phyloP scores from a whole-genome alignment of 495 filamentous ascomycete genomes.

The Hypoxylon lienhwacheense region DNA sequence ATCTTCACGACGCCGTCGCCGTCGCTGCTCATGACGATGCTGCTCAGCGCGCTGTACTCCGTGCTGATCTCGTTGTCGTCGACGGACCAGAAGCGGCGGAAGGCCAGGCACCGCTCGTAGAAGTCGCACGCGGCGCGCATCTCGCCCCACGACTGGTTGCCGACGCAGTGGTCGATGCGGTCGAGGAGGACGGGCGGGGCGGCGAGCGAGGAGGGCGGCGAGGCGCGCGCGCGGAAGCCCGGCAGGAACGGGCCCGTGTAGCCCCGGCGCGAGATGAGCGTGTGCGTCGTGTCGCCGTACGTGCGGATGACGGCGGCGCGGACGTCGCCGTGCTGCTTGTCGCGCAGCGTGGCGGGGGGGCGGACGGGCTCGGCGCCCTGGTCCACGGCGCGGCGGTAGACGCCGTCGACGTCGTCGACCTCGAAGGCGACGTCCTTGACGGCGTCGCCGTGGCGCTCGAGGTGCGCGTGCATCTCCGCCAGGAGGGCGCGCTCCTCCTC shows the following conservation, averaged over 20 bases:
- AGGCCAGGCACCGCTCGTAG: conserved; percentile 85
- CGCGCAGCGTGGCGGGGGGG: conserved; percentile 52
- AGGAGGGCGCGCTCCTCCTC: conserved; percentile 59
- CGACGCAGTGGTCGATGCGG: conserved; percentile 89
- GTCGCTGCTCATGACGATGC: conserved; percentile 84
- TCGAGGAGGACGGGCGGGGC: conserved; percentile 66
- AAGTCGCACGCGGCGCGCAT: conserved; percentile 85
- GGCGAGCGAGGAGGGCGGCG: conserved; percentile 31
- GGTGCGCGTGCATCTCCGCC: conserved; percentile 70
- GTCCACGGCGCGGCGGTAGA: conserved; percentile 67
- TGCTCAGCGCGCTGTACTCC: conserved; percentile 81
- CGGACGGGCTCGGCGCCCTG: conserved; percentile 68
- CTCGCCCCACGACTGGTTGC: conserved; percentile 88
- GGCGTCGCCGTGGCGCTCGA: conserved; percentile 81
- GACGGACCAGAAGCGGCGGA: conserved; percentile 94
- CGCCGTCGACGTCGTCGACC: conserved; percentile 77
- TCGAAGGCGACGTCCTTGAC: conserved; percentile 93
- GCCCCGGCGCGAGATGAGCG: conserved; percentile 66
- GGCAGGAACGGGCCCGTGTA: conserved; percentile 80
- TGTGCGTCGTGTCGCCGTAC: conserved; percentile 92
- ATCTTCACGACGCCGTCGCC: conserved; percentile 81
- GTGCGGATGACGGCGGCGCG: conserved; percentile 75
- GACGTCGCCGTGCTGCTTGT: conserved; percentile 60
- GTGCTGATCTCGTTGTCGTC: conserved; percentile 87
- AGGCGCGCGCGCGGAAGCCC: conserved; percentile 62